Base-by-base conservation (phyloP, 805 yeast genomes). In the Zygotorulaspora danielsina region DNA sequence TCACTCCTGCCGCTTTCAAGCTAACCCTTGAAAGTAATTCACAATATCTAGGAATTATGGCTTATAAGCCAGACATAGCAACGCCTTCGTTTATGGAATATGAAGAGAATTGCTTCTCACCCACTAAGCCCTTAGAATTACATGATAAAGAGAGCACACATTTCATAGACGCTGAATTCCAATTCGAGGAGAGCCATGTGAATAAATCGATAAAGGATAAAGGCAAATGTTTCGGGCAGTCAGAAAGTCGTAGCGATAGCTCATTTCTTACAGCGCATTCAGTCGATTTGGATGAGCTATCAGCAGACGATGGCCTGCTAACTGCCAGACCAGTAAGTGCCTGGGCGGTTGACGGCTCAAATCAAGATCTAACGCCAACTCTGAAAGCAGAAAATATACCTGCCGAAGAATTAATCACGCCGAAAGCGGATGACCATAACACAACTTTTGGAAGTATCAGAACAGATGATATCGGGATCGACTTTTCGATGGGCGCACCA, bases 31-130 rank as follows among this genome's bases (percentile, higher is more conserved):
- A n/a, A n/a, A n/a, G n/a, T n/a, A n/a, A n/a, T n/a, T n/a, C n/a
- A n/a, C n/a, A n/a, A n/a, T n/a, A n/a, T n/a, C n/a, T n/a, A 10
- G 12, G 19, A 41, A 30, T 34, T 19, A 44, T 44, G 47, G 44
- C 38, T 11, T 31, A 41, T 13, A 36, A 36, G 36, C 24, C 38
- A 32, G 35, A 36, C 19, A 38, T 32, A 13, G 32, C 37, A 5
- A 39, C 44, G 20, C 44, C 47, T 15, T 32, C 40, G 18, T 39
- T 44, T 33, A 30, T 34, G 21, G 38, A 32, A 12, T 39, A 40
- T 19, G 42, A 39, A 16, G 36, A 18, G n/a, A 32, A 39, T 16
- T 39, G 29, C 25, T 18, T 30, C 16, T 39, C 47, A 12, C 47
- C 47, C 11, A 39, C 39, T 12, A 39, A 21, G 21, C 36, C 47